Evolutionary conservation across 805 yeast genomes (phyloP), one percentile per base, ranked within the genome.

Genomic region (Yarrowia yakushimensis): DNA sequence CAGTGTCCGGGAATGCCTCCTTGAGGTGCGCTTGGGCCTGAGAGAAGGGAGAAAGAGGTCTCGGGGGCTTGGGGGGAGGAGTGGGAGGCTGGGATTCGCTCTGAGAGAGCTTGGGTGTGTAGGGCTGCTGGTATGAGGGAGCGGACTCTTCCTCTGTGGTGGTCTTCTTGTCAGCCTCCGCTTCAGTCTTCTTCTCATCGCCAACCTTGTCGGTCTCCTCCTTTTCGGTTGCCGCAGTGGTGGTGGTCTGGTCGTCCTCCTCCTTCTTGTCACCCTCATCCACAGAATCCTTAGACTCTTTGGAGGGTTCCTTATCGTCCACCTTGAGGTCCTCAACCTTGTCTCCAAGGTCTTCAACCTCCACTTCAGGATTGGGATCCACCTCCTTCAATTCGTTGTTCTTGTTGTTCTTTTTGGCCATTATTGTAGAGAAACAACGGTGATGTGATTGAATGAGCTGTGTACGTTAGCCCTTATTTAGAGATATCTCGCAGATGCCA

Each of bases 1-100:
- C 96, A 23, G 85, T 74, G 17, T 78, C 76, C 1, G 99, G 98
- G 73, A 93, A 93, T 0, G 97, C 97, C 22, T 90, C 96, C 68
- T 80, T 79, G 66, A 93, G 78, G 42, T 89, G 86, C 55, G 80
- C 77, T 65, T 79, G 76, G 34, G 85, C 79, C 67, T 79, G 77
- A 28, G 82, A 76, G 39, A 78, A 76, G 22, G 90, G 87, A 5
- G 88, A 81, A 28, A 80, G 73, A 8, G 94, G 94, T 67, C 93
- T 79, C 27, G 76, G 71, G 15, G 87, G 87, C 65, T 70, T 74
- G 22, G 82, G 76, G 13, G 85, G 85, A 28, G 82, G 78, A 20
- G 64, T 43, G 7, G 63, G 55, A 43, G 64, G 63, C 39, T 41
- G 55, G 15, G 54, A 46, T 22, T 37, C 64, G 12, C 25, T 34